phyloP scores from a whole-genome alignment of 2,329 filamentous ascomycete genomes.

The Fusarium pininemorale region DNA sequence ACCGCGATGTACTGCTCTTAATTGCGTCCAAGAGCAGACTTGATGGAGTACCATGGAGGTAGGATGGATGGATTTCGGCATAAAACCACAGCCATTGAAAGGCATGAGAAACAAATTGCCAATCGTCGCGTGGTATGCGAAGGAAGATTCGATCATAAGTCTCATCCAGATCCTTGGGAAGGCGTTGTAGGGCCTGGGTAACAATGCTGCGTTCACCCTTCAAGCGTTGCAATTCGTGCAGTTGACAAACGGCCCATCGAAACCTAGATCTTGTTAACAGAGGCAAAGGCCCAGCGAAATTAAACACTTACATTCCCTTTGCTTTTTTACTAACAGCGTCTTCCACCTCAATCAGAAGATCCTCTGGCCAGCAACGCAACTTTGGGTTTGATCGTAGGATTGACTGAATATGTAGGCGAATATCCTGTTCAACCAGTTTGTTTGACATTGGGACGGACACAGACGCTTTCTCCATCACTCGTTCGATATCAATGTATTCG shows the following conservation, averaged over 20 bases:
- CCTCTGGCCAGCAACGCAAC: neutral
- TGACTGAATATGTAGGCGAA: neutral
- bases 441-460: neutral
- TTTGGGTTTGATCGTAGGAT: accelerated
- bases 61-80: no score
- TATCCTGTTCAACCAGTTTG: neutral
- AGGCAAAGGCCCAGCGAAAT: accelerated
- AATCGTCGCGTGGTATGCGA: accelerated
- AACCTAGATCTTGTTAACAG: neutral
- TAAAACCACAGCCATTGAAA: neutral
- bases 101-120: neutral
- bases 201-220: accelerated
- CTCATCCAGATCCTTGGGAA: neutral
- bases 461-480: accelerated
- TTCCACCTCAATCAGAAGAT: neutral
- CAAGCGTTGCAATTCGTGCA: neutral
- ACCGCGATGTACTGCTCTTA: accelerated
- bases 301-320: neutral
- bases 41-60: no score
- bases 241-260: neutral
- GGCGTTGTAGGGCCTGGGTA: accelerated
- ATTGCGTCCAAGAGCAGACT: neutral
- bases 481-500: neutral
- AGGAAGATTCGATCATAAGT: accelerated
- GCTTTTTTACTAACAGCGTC: accelerated